These are phyloP conservation scores for Zizania latifolia DNA, from an alignment of 176 grass and related monocot species.

Conservation along the genomic window DNA sequence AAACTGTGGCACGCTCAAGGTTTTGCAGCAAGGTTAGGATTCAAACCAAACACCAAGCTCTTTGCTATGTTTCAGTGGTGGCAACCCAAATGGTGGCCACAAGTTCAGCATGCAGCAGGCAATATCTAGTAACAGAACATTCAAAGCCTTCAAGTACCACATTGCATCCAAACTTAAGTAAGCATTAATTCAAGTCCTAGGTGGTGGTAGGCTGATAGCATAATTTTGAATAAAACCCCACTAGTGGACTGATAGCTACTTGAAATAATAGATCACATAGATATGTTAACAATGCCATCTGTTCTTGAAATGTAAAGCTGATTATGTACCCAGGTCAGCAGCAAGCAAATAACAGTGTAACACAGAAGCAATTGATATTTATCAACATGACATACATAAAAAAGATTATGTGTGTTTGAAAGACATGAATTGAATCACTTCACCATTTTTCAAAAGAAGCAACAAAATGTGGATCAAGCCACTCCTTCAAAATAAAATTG, in stretches of 20 bases:
- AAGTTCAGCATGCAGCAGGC: neutral
- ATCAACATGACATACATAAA: neutral
- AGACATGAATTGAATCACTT: neutral
- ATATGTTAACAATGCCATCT: neutral
- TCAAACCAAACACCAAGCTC: neutral
- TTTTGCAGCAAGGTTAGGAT: neutral
- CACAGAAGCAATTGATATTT: neutral
- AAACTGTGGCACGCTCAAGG: neutral
- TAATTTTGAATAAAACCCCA: constrained; percentile 1
- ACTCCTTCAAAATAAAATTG: constrained; percentile 1
- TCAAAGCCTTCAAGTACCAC: neutral
- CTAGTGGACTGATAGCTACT: neutral
- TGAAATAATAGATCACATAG: constrained; percentile 8
- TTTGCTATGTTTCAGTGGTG: neutral
- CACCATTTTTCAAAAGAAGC: neutral
- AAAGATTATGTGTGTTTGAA: constrained; percentile 9
- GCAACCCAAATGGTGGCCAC: neutral
- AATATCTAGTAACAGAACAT: constrained; percentile 1
- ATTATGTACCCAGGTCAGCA: neutral
- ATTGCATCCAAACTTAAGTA: constrained; percentile 9
- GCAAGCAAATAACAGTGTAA: neutral
- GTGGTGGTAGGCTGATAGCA: neutral
- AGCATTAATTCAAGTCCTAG: neutral
- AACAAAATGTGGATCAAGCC: neutral
- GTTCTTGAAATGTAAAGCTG: neutral